These are phyloP conservation scores for Ilex paraguariensis DNA, from an alignment of 305 asterid genomes.

Conservation along the genomic window DNA sequence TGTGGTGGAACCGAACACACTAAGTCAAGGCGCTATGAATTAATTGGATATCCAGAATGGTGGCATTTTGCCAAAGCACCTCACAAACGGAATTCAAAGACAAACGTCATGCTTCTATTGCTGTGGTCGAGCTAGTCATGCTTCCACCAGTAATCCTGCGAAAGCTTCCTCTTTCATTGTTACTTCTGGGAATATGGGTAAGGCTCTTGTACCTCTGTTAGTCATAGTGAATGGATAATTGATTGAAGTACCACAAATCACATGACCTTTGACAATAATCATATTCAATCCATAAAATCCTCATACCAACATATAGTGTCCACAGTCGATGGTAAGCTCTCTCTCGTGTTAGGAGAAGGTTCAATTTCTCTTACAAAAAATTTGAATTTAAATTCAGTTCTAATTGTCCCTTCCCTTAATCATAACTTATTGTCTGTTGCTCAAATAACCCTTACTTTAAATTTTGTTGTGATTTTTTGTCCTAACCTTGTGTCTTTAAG, in stretches of 20 bases:
- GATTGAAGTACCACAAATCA: background rate
- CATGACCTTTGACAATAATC: background rate
- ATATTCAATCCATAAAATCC: background rate
- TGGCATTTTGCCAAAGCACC: too few relatives aligned
- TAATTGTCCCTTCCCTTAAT: background rate
- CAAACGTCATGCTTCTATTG: too few relatives aligned
- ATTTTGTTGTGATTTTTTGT: background rate
- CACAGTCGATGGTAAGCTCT: background rate
- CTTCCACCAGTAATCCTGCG: background rate
- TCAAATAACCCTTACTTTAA: background rate
- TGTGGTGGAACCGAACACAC: too few relatives aligned
- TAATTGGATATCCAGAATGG: too few relatives aligned
- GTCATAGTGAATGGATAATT: background rate
- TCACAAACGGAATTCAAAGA: too few relatives aligned
- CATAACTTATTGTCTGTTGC: background rate
- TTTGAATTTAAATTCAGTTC: background rate
- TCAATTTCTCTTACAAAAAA: too few relatives aligned
- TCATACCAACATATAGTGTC: background rate
- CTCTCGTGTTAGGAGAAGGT: background rate
- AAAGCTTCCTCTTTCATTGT: background rate
- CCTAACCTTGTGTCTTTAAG: slow-evolving; percentile 1
- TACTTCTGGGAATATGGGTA: slow-evolving; percentile 1
- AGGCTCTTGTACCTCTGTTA: background rate
- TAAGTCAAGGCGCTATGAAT: too few relatives aligned
- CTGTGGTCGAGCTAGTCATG: slow-evolving; percentile 1